A percentile compares a stretch with the other conserved stretches of the same genome.
Conservation (phyloP, 495 filamentous ascomycete genomes). For the Podospora pseudocomata region DNA sequence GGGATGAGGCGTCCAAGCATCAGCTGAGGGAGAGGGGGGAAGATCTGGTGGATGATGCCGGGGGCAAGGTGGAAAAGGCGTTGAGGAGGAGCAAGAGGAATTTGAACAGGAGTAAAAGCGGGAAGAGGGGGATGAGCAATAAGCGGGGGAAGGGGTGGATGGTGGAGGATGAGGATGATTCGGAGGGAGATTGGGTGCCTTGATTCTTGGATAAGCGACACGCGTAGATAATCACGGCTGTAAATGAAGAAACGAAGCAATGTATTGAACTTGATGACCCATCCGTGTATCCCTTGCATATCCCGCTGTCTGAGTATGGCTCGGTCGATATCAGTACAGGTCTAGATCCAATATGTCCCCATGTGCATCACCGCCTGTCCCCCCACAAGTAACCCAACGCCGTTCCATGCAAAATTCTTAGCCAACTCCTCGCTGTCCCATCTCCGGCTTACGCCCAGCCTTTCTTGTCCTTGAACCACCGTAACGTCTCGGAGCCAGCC, state of each 20-base stretch:
- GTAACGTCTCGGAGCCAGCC: conserved; percentile 73
- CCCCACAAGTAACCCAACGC: background rate
- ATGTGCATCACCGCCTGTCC: background rate
- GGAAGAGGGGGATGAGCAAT: conserved; percentile 2
- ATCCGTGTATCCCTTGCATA: background rate
- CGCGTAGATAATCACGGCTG: background rate
- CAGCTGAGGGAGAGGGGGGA: conserved; percentile 48
- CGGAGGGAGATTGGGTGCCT: background rate
- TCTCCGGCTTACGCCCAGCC: conserved; percentile 29
- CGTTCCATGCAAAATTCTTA: background rate
- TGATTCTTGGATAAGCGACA: background rate
- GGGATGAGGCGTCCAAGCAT: conserved; percentile 58
- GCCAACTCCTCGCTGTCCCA: background rate
- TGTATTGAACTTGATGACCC: background rate
- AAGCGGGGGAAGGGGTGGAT: background rate
- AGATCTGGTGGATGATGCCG: conserved; percentile 35
- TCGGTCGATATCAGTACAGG: background rate
- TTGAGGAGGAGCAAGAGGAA: conserved; percentile 34
- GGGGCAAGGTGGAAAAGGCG: conserved; percentile 33
- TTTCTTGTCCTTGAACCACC: conserved; percentile 54
- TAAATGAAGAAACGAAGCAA: background rate
- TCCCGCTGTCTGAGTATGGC: background rate
- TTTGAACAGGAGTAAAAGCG: conserved; percentile 23
- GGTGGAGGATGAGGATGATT: conserved; percentile 1
- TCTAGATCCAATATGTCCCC: background rate